A percentile compares a stretch with the other conserved stretches of the same genome.
phyloP scores from a whole-genome alignment of 176 grass and related monocot genomes.

The Musa troglodytarum region DNA sequence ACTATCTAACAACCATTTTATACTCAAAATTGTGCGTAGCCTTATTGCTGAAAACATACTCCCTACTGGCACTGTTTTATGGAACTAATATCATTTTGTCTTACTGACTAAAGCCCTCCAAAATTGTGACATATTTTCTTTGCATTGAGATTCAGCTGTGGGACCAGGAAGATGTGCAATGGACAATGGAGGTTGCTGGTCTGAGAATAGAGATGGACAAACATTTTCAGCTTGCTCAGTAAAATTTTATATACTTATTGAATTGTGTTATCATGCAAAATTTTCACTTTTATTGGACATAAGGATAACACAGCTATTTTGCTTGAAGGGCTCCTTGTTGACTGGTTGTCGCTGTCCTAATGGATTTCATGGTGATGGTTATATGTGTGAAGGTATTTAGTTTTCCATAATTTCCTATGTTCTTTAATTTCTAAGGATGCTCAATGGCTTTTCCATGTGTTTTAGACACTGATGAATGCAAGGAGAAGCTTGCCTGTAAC shows the following conservation, averaged over 20 bases:
- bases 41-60: too few species aligned
- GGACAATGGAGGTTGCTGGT: constrained; percentile 83
- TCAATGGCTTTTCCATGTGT: background rate
- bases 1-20: background rate
- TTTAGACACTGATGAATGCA: constrained; percentile 78
- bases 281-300: background rate
- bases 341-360: constrained; percentile 65
- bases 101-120: too few species aligned
- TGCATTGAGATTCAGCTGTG: constrained; percentile 35
- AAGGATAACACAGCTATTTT: background rate
- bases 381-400: constrained; percentile 50
- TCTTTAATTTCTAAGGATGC: background rate
- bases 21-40: too few species aligned
- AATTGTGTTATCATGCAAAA: background rate
- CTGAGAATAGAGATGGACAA: constrained; percentile 37
- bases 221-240: constrained; percentile 85
- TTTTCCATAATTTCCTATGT: background rate
- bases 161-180: constrained; percentile 71
- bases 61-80: background rate
- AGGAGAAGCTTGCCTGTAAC: constrained; percentile 53
- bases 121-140: background rate
- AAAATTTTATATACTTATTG: background rate
- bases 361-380: constrained; percentile 65
- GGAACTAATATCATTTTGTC: background rate
- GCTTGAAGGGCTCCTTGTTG: constrained; percentile 35